Evolutionary conservation across 805 yeast species (phyloP), one percentile per base, ranked within the genome.

Genomic region (Candida nemodendra): DNA sequence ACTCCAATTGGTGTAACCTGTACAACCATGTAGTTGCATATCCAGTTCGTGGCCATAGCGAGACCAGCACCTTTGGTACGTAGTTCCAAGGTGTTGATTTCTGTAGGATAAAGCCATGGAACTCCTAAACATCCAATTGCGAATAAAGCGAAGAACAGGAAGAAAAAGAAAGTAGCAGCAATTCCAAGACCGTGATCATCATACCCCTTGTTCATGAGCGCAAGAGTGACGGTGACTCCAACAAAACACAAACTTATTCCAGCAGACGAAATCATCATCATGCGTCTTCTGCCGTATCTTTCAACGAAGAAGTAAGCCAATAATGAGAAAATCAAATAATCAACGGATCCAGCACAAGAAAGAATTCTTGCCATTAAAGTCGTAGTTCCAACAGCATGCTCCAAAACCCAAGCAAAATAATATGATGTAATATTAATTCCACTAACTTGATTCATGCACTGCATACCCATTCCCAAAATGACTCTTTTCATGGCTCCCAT

Each of bases 231-330:
- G 17, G 44, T 40, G 35, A 40, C 61, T 19, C 63, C 76, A 38
- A 71, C 71, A 38, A 72, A 57, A 48, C 69, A 64, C 58, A 70
- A 66, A 30, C 71, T 64, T 38, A 62, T 52, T 38, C 69, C 55
- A 70, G 71, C 43, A 17, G 45, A 26, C 52, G 51, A 69, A 48
- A 59, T 67, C 60, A 40, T 69, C 56, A 42, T 40, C 44, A 40
- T 40, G 15, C 62, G 57, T 62, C 76, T 65, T 59, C 76, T 62
- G 41, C 76, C 76, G 42, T 63, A 53, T 35, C 56, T 53, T 38
- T 64, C 69, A 50, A 63, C 44, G 7, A 56, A 49, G 30, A 41
- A 38, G 11, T 47, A 59, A 35, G 55, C 54, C 24, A 65, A 47
- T 30, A 51, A 32, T 3, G 57, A 47, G 12, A 51, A 47, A 2